phyloP scores from a whole-genome alignment of 805 yeast genomes.

The Gaillardinia entomophila region DNA sequence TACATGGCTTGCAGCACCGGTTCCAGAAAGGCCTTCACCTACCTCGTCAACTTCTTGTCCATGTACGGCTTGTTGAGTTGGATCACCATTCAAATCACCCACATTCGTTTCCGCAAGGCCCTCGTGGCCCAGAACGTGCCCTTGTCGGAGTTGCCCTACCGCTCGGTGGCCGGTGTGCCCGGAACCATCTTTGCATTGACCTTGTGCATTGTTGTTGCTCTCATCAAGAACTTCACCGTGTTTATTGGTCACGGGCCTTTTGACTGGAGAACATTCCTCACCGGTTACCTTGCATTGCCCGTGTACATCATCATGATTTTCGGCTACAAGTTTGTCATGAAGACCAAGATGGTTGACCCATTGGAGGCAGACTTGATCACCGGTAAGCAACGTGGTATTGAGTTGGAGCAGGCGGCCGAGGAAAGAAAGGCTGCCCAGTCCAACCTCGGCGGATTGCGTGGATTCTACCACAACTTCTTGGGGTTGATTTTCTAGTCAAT shows the following conservation, averaged over 20 bases:
- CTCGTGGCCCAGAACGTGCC: constrained; percentile 51
- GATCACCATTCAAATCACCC: constrained; percentile 65
- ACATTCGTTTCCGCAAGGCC: constrained; percentile 61
- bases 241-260: constrained; percentile 50
- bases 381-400: constrained; percentile 9
- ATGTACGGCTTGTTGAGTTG: constrained; percentile 72
- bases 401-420: background rate
- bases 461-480: background rate
- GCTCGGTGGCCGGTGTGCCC: constrained; percentile 40
- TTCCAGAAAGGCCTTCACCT: constrained; percentile 53
- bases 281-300: constrained; percentile 75
- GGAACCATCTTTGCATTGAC: constrained; percentile 52
- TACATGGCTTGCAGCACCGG: constrained; percentile 61
- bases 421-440: background rate
- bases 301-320: constrained; percentile 48
- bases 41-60: constrained; percentile 72
- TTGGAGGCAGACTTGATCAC: constrained; percentile 59
- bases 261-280: constrained; percentile 50
- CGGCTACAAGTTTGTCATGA: constrained; percentile 56
- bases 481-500: background rate
- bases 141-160: constrained; percentile 24
- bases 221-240: constrained; percentile 44
- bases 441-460: background rate
- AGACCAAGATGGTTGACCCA: constrained; percentile 44
- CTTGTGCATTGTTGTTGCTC: constrained; percentile 47